Percentiles rank a stretch among this genome's conserved stretches.
Conservation (phyloP, 176 grass and related monocot genomes). For the Raddia distichophylla region DNA sequence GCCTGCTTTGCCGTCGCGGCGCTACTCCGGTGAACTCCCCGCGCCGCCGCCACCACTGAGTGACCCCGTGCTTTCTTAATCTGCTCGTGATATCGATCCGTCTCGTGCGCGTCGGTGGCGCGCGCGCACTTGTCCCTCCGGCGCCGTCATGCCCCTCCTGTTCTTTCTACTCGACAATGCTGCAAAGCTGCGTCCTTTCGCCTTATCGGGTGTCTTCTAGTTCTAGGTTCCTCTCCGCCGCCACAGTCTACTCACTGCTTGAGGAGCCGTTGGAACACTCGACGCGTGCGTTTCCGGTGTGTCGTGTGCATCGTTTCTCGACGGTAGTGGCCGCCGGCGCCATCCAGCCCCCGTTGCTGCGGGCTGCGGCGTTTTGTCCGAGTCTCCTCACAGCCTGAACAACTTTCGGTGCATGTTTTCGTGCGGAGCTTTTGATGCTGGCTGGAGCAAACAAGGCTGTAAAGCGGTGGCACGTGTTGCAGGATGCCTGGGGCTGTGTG, state of each 20-base stretch:
- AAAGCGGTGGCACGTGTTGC: slow-evolving; percentile 35
- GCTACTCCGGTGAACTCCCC: not conserved
- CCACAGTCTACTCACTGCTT: not conserved
- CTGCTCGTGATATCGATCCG: not conserved
- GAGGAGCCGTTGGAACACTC: not conserved
- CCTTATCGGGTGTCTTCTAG: not conserved
- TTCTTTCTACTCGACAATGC: slow-evolving; percentile 7
- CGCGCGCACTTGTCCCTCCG: not conserved
- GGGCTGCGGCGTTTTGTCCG: not conserved
- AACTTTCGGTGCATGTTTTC: slow-evolving; percentile 20
- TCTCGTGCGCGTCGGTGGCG: not conserved
- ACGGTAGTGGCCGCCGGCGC: slow-evolving; percentile 14
- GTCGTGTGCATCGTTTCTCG: not conserved
- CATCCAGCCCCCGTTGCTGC: not conserved
- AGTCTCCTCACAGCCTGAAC: slow-evolving; percentile 28
- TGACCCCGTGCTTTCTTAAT: not conserved
- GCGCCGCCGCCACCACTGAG: not conserved
- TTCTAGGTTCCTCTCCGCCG: not conserved
- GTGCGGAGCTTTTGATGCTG: slow-evolving; percentile 35
- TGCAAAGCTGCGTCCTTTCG: slow-evolving; percentile 2
- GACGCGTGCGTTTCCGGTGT: not conserved
- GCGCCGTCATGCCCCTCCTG: not conserved
- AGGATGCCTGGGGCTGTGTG: slow-evolving; percentile 8
- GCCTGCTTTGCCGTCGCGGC: not conserved
- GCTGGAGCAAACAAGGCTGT: slow-evolving; percentile 17